Percentiles rank a stretch among this genome's conserved stretches.
phyloP scores from a whole-genome alignment of 1,139 yeast genomes.

The Lodderomyces metapsilosis region DNA sequence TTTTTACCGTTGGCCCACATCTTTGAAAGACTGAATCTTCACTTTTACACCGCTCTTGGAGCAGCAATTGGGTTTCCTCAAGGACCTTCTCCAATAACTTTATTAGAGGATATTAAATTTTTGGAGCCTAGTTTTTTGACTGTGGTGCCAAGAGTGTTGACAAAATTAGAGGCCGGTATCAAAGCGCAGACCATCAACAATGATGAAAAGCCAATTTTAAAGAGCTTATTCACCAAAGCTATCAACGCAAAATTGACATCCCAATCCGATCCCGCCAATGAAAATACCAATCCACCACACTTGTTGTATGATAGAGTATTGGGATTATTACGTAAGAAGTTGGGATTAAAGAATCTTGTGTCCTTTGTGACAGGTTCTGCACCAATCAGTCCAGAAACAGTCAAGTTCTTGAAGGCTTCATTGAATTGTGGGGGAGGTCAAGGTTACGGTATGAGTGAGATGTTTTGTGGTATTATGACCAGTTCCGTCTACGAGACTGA shows the following conservation, averaged over 20 bases:
- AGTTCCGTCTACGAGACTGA: too few relatives aligned
- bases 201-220: constrained; percentile 35
- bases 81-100: too few relatives aligned
- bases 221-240: constrained; percentile 26
- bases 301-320: constrained; percentile 32
- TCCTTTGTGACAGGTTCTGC: constrained; percentile 30
- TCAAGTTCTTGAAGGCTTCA: constrained; percentile 40
- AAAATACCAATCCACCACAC: constrained; percentile 18
- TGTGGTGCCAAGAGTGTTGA: constrained; percentile 40
- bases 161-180: constrained; percentile 44
- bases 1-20: constrained; percentile 56
- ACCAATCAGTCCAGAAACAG: constrained; percentile 39
- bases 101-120: constrained; percentile 35
- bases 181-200: constrained; percentile 44
- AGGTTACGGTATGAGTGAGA: constrained; percentile 49
- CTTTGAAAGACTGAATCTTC: constrained; percentile 45
- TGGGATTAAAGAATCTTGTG: constrained; percentile 35
- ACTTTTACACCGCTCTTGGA: constrained; percentile 25
- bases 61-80: constrained; percentile 43
- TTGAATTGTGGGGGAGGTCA: constrained; percentile 39
- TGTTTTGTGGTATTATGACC: constrained; percentile 42
- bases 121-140: constrained; percentile 36
- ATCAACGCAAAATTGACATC: constrained; percentile 31
- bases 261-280: constrained; percentile 20
- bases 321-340: constrained; percentile 28